phyloP scores from a whole-genome alignment of 352 stramenopile species.

The Paralagenidium karlingii region DNA sequence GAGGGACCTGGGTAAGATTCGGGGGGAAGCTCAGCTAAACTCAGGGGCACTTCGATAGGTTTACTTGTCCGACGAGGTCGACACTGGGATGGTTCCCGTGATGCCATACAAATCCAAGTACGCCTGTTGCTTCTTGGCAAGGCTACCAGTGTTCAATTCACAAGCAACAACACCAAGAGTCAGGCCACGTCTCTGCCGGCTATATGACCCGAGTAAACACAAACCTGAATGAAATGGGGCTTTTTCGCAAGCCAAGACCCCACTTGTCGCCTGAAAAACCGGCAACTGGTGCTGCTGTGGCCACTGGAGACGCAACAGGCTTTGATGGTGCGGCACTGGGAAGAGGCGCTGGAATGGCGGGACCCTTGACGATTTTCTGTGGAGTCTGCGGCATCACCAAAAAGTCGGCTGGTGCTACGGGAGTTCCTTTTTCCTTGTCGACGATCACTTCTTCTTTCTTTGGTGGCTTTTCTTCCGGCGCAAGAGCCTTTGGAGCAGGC shows the following conservation, averaged over 20 bases:
- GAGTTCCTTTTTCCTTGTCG: constrained; percentile 24
- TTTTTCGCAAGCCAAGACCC: constrained; percentile 70
- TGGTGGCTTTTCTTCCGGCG: constrained; percentile 41
- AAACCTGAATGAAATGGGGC: constrained; percentile 48
- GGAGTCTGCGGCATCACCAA: constrained; percentile 48
- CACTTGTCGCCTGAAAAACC: constrained; percentile 53
- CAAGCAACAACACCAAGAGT: not conserved
- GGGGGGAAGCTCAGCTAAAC: no score
- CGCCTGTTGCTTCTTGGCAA: constrained; percentile 74
- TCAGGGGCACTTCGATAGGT: no score
- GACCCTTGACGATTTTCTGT: constrained; percentile 28
- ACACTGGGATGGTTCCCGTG: constrained; percentile 63
- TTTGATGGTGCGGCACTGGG: constrained; percentile 9
- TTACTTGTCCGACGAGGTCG: constrained; percentile 29
- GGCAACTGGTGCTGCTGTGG: constrained; percentile 1
- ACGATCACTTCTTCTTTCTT: constrained; percentile 58
- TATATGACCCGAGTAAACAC: no score
- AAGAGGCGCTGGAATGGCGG: constrained; percentile 20
- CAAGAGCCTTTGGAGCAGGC: constrained; percentile 12
- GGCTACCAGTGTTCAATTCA: constrained; percentile 13
- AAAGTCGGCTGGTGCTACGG: constrained; percentile 43
- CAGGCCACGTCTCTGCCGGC: no score
- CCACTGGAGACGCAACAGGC: constrained; percentile 7
- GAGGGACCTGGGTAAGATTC: no score
- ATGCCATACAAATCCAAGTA: constrained; percentile 75